Base-by-base conservation (phyloP, 495 filamentous ascomycete genomes). In the Cryomyces antarcticus region DNA sequence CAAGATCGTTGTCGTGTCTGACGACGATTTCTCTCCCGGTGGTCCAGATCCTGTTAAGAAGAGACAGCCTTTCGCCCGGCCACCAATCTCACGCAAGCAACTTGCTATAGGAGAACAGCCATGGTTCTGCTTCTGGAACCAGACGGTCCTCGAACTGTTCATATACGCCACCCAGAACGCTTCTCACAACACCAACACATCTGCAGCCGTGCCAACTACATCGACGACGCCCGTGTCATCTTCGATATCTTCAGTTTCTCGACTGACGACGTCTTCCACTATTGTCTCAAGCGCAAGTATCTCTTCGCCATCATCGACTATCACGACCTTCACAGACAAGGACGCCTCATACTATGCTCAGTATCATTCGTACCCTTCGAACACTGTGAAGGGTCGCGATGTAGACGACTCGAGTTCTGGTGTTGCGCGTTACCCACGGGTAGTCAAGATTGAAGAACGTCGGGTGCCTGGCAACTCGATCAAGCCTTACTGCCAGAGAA, bases 71-170 rank as follows among this genome's bases (percentile, higher is more conserved):
- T 24, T 24, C 17, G 17, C 17, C 17, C 1, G 17, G 17, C 17
- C 17, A 2, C 17, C 17, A 24, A 24, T 24, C 17, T 24, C 17
- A 24, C 17, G 17, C 17, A 24, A 24, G 17, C 17, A 24, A 24
- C 17, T 24, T 2, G 17, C 17, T 24, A 2, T 3, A 2, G 75
- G 75, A 0, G 77, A 87, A 31, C 73, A 69, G 41, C 78, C 82
- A 2, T 95, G 86, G 86, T 75, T 82, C 49, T 95, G 87, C 57
- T 78, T 69, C 52, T 95, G 83, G 83, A 86, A 88, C 46, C 65
- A 72, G 5, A 93, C 85, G 0, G 66, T 74, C 38, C 62, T 95
- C 38, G 83, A 93, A 49, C 66, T 77, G 12, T 89, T 86, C 56
- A 73, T 95, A 45, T 95, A 87, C 55, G 63, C 78, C 34, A 41